Base-by-base conservation (phyloP, 805 yeast species). In the Saturnispora saitoi region DNA sequence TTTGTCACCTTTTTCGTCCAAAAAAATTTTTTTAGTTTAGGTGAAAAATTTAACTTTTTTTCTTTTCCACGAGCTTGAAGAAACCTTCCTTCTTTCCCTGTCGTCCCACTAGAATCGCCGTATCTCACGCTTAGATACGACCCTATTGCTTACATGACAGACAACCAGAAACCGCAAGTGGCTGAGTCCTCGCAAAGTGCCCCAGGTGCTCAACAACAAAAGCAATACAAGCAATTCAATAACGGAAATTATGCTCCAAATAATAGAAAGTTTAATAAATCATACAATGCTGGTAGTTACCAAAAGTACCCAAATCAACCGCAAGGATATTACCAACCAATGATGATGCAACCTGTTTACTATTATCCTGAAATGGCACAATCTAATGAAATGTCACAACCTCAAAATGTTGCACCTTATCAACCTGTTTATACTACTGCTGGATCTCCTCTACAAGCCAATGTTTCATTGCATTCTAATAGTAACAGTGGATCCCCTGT, bases 31-130 rank as follows among this genome's bases (percentile, higher is more conserved):
- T 34, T 34, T 34, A 34, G 17, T 15, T 20, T 8, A n/a, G 19
- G 38, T 34, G 38, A 34, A 34, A 34, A 34, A 34, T 34, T 34
- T 34, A 34, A 34, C 20, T 34, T 34, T 34, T 34, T 32, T 34
- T 34, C 28, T 32, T 34, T 34, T 34, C 38, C 38, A 34, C 38
- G 38, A 34, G 38, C 17, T 34, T 31, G 17, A 34, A 20, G 12
- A 17, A 34, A 15, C 22, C 9, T 34, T 14, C 38, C 19, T 34
- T 34, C 38, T 34, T 19, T 34, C 38, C 38, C 17, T 34, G 38
- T 34, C 38, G 38, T 34, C 38, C 38, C 38, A 34, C 38, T 15
- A 34, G 38, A 34, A 34, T 34, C 38, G 38, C 38, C 38, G 38
- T 34, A 20, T 34, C 38, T 34, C 12, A 34, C 38, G 38, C 38